Conservation (phyloP, 345 rosid species). For the Isatis tinctoria region DNA sequence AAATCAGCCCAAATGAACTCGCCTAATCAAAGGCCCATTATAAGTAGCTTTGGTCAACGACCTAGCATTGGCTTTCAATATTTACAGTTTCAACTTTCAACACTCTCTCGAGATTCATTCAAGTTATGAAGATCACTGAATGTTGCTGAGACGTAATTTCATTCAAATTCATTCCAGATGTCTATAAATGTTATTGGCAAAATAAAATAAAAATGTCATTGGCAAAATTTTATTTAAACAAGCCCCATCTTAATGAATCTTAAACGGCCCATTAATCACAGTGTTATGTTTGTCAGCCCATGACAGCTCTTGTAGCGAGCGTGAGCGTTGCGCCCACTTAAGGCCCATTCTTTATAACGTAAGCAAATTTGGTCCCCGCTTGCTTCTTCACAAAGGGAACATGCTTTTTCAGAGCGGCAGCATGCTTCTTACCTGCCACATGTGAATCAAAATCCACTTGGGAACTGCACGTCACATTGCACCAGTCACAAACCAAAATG, state of each 20-base stretch:
- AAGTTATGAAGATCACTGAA: too few relatives aligned
- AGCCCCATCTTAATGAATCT: too few relatives aligned
- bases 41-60: neutral
- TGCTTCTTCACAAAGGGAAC: neutral
- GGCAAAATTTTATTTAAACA: too few relatives aligned
- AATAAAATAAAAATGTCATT: too few relatives aligned
- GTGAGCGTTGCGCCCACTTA: too few relatives aligned
- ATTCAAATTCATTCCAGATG: too few relatives aligned
- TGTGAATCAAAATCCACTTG: constrained; percentile 37
- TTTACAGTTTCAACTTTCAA: neutral
- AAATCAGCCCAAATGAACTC: neutral
- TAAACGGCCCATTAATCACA: too few relatives aligned
- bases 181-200: too few relatives aligned
- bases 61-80: neutral
- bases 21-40: neutral
- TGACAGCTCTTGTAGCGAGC: too few relatives aligned
- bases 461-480: constrained; percentile 42
- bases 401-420: constrained; percentile 4
- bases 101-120: neutral
- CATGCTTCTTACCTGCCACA: constrained; percentile 52
- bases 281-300: too few relatives aligned
- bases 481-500: neutral
- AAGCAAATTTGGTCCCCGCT: neutral
- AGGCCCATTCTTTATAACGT: neutral
- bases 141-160: too few relatives aligned